Percentiles rank a stretch among this genome's conserved stretches.
Conservation (phyloP, 2,329 filamentous ascomycete species). For the Parastagonospora avenae region DNA sequence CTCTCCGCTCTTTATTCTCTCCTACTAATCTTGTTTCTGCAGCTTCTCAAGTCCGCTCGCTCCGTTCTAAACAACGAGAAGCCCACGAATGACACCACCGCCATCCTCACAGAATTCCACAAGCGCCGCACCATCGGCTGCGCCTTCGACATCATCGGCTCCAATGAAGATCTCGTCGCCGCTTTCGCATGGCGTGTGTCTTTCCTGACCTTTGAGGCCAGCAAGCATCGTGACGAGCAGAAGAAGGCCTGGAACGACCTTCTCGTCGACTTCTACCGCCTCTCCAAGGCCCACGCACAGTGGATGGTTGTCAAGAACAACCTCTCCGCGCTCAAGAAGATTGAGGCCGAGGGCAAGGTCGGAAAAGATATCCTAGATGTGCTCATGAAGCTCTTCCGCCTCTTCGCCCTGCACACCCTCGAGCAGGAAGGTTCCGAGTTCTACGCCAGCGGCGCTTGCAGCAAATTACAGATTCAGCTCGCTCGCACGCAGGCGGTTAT, state of each 20-base stretch:
- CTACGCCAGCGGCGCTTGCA: conserved; percentile 71
- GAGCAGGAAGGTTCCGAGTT: conserved; percentile 74
- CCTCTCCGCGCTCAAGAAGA: conserved; percentile 68
- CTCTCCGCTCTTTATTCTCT: neutral
- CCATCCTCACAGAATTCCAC: conserved; percentile 69
- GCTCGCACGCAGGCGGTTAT: conserved; percentile 70
- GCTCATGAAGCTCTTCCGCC: conserved; percentile 70
- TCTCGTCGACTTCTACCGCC: conserved; percentile 77
- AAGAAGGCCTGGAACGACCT: conserved; percentile 78
- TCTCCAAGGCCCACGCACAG: conserved; percentile 75
- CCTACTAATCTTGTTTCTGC: neutral
- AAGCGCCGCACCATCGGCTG: conserved; percentile 70
- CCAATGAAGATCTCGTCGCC: conserved; percentile 71
- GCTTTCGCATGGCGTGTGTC: conserved; percentile 78
- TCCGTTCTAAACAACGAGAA: conserved; percentile 69
- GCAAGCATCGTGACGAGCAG: conserved; percentile 74
- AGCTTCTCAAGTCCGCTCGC: conserved; percentile 75
- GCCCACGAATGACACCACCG: conserved; percentile 70
- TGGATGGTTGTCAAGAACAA: conserved; percentile 82
- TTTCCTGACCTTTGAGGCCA: conserved; percentile 75
- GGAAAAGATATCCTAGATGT: conserved; percentile 63
- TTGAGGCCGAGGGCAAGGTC: conserved; percentile 58
- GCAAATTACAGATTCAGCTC: conserved; percentile 73
- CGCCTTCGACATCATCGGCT: conserved; percentile 74
- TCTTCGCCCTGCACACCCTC: conserved; percentile 69